Evolutionary conservation across 176 grass and related monocot genomes (phyloP).

Genomic region (bread wheat (Triticum aestivum)): DNA sequence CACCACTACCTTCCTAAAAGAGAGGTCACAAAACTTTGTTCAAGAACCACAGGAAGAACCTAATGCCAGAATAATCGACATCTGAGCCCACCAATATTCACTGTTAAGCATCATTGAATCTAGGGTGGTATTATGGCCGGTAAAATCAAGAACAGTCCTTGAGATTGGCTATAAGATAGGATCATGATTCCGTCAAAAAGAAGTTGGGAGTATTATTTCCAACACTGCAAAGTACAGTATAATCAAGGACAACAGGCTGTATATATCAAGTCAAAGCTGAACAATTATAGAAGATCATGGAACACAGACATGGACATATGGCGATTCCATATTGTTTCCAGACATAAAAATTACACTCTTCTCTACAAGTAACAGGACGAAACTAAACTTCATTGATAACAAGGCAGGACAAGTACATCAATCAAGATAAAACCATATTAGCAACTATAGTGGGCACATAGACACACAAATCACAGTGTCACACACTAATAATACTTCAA

Average conservation of each 20-base stretch:
- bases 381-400: not conserved
- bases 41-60: slow-evolving; percentile 27
- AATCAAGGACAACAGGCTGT: not conserved
- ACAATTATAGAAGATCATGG: not conserved
- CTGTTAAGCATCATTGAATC: slow-evolving; percentile 25
- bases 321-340: not conserved
- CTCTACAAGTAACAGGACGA: not conserved
- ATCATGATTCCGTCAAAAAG: slow-evolving; percentile 13
- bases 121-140: not conserved
- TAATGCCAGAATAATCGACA: slow-evolving; percentile 32
- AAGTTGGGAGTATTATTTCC: not conserved
- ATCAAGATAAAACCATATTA: not conserved
- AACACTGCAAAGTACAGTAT: not conserved
- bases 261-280: not conserved
- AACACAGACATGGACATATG: not conserved
- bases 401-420: not conserved
- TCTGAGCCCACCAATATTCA: not conserved
- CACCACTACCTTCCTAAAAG: not conserved
- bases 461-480: not conserved
- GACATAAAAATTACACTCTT: not conserved
- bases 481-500: not conserved
- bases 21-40: slow-evolving; percentile 18
- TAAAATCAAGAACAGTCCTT: slow-evolving; percentile 31
- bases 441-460: too few species aligned
- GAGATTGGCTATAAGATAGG: not conserved